Evolutionary conservation across 164 flowering plant genomes (phyloP).

Genomic region (Tetracentron sinense): DNA sequence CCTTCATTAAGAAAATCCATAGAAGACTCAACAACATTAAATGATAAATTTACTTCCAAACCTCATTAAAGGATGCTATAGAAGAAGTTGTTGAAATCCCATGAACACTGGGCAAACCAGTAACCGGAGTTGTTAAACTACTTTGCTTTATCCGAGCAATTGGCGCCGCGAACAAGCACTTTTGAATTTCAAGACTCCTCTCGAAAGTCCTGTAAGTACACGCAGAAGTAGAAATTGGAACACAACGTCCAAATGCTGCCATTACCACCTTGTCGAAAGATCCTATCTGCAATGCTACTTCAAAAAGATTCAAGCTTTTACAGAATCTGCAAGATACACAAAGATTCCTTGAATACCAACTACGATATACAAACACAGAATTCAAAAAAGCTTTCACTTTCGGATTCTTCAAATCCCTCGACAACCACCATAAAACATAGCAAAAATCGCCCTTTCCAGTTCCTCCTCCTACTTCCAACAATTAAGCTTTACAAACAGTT

Average conservation of each 20-base stretch:
- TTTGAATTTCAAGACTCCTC: constrained; percentile 1
- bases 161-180: constrained; percentile 2
- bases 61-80: constrained; percentile 14
- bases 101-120: not conserved
- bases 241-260: constrained; percentile 10
- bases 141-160: not conserved
- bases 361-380: no score
- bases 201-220: constrained; percentile 1
- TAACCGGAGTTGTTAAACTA: not conserved
- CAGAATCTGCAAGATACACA: not conserved
- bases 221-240: constrained; percentile 4
- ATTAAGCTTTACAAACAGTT: no score
- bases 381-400: no score
- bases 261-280: not conserved
- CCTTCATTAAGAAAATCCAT: not conserved
- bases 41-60: not conserved
- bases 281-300: not conserved
- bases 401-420: no score
- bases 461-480: no score
- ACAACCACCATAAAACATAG: no score
- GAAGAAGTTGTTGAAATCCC: constrained; percentile 10
- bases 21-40: not conserved
- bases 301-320: not conserved
- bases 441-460: no score
- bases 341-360: no score